Percentiles rank a stretch among this genome's conserved stretches.
Evolutionary conservation across 164 flowering plant genomes (phyloP).

Genomic region (Paratinospora sagittata): DNA sequence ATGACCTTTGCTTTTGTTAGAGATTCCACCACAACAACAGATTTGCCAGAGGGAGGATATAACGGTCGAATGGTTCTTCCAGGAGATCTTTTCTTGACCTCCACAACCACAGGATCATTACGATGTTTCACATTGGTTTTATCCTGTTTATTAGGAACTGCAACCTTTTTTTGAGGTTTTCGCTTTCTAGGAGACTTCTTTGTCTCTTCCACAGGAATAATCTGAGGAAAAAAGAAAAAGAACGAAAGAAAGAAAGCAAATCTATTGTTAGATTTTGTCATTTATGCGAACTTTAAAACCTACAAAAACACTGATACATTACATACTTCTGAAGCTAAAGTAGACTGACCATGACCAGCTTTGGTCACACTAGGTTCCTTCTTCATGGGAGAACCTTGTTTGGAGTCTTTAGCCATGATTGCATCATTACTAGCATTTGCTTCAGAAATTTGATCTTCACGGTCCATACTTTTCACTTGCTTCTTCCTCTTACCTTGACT

Average conservation of each 20-base stretch:
- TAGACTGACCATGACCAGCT: slow-evolving; percentile 14
- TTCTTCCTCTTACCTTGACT: slow-evolving; percentile 21
- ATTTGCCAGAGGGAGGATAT: slow-evolving; percentile 77
- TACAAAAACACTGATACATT: slow-evolving; percentile 16
- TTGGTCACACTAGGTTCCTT: slow-evolving; percentile 15
- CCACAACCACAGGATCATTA: slow-evolving; percentile 9
- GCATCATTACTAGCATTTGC: slow-evolving; percentile 19
- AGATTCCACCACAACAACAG: slow-evolving; percentile 91
- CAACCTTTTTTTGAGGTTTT: slow-evolving; percentile 23
- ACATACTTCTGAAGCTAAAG: slow-evolving; percentile 34
- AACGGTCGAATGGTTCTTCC: slow-evolving; percentile 30
- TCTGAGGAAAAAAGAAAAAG: slow-evolving; percentile 43
- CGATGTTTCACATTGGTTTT: slow-evolving; percentile 13
- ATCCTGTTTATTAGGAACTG: slow-evolving; percentile 17
- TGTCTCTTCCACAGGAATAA: slow-evolving; percentile 20
- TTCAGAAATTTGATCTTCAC: slow-evolving; percentile 19
- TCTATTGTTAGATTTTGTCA: slow-evolving; percentile 11
- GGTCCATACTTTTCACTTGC: slow-evolving; percentile 31
- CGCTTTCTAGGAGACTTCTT: slow-evolving; percentile 24
- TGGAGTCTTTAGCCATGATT: slow-evolving; percentile 15
- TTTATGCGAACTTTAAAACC: slow-evolving; percentile 8
- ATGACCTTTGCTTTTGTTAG: slow-evolving; percentile 81
- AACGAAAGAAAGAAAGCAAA: slow-evolving; percentile 22
- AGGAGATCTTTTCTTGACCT: slow-evolving; percentile 17
- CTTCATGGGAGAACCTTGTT: slow-evolving; percentile 22